phyloP scores from a whole-genome alignment of 1,139 yeast species.

The Scheffersomyces illinoinensis region DNA sequence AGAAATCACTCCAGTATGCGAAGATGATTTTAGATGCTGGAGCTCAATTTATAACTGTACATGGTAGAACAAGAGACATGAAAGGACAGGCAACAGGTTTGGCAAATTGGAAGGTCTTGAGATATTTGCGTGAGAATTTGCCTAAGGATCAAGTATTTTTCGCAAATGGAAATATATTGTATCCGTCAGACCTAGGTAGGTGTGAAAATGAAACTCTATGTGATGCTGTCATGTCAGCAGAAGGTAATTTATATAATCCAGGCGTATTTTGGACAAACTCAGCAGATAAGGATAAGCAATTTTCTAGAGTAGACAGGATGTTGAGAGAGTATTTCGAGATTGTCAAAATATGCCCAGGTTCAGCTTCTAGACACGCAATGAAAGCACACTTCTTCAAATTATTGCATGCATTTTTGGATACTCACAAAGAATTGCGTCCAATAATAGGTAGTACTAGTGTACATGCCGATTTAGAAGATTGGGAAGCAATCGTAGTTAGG shows the following conservation, averaged over 20 bases:
- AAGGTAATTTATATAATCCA: conserved; percentile 91
- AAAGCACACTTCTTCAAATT: conserved; percentile 92
- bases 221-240: conserved; percentile 98
- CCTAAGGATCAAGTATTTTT: conserved; percentile 86
- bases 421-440: conserved; percentile 76
- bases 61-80: conserved; percentile 96
- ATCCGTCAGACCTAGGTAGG: conserved; percentile 74
- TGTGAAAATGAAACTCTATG: conserved; percentile 65
- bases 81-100: conserved; percentile 94
- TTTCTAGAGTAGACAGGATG: conserved; percentile 82
- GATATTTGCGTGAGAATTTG: conserved; percentile 73
- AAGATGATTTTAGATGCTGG: conserved; percentile 91
- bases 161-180: conserved; percentile 89
- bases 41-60: conserved; percentile 92
- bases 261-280: conserved; percentile 73
- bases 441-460: conserved; percentile 60
- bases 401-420: conserved; percentile 72
- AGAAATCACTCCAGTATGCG: conserved; percentile 84
- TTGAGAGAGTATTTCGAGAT: conserved; percentile 88
- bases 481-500: conserved; percentile 67
- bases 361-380: conserved; percentile 80
- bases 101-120: conserved; percentile 87
- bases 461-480: conserved; percentile 50
- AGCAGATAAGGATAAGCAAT: conserved; percentile 61
- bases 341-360: conserved; percentile 63